Conservation (phyloP, 768 basidiomycete species). For the Gloeostereum incarnatum region DNA sequence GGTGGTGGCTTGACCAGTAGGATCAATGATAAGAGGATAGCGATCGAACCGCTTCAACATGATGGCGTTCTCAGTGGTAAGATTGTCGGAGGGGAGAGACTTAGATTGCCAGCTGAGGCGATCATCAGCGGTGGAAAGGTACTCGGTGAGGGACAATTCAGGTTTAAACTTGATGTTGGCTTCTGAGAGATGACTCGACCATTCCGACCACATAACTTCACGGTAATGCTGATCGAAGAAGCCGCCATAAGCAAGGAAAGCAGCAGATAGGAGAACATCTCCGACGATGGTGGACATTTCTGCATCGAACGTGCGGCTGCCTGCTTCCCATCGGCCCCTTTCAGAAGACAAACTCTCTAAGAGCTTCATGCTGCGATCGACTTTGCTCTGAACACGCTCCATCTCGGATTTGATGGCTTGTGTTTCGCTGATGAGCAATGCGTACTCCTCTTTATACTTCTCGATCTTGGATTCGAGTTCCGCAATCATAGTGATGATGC, state of each 20-base stretch:
- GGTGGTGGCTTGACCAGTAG: conserved; percentile 92
- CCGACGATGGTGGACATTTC: conserved; percentile 99
- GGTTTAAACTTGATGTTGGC: conserved; percentile 88
- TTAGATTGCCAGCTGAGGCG: conserved; percentile 94
- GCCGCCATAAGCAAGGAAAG: conserved; percentile 93
- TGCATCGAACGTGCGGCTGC: conserved; percentile 90
- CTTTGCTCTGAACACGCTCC: conserved; percentile 96
- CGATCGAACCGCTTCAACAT: conserved; percentile 98
- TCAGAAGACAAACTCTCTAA: conserved; percentile 94
- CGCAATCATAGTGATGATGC: conserved; percentile 85
- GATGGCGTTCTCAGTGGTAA: conserved; percentile 98
- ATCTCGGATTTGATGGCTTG: conserved; percentile 97
- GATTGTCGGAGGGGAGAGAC: conserved; percentile 88
- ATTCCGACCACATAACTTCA: conserved; percentile 94
- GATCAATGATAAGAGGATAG: conserved; percentile 96
- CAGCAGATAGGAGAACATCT: conserved; percentile 91
- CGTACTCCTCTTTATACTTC: conserved; percentile 95
- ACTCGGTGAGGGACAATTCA: conserved; percentile 90
- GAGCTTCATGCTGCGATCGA: conserved; percentile 93
- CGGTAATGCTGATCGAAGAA: conserved; percentile 99
- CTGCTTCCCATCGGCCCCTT: conserved; percentile 86
- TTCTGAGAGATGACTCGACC: conserved; percentile 82
- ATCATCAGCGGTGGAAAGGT: conserved; percentile 94
- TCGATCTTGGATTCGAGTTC: conserved; percentile 91
- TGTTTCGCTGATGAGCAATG: conserved; percentile 90